Evolutionary conservation across 2,329 filamentous ascomycete species (phyloP), one percentile per base, ranked within the genome.

Genomic region (Cladorrhinum sp.): DNA sequence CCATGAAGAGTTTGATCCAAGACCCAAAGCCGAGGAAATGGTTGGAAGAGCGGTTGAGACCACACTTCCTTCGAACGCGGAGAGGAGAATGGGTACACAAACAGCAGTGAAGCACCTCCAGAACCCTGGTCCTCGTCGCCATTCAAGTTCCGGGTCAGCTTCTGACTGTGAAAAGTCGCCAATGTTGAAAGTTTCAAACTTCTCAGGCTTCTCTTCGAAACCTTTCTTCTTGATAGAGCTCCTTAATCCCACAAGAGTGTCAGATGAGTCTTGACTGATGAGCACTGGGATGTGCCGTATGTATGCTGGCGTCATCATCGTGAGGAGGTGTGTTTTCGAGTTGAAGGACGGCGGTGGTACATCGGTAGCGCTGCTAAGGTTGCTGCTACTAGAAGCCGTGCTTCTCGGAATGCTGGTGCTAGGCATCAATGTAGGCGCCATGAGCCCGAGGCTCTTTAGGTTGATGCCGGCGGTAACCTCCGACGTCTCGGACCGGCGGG

Each of bases 1-100:
- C 69, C 68, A 71, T 12, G 67, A 66, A n/a, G 70, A 71, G 55
- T 64, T 66, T 9, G 66, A 63, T 2, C 67, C 69, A 1, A 67
- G 61, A 7, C 59, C 16, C 2, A 71, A 60, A 7, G 62, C 58
- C 8, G 48, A 56, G 3, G 65, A 66, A 9, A 70, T 68, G 16
- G 61, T 66, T 2, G 66, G 68, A 10, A 70, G 63, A 1, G 65
- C 65, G 7, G 68, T 69, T n/a, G 63, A 65, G 20, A 69, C 65
- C 12, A 70, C 67, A 21, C 66, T 68, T n/a, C 66, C 67, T 52
- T 70, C 68, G 30, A 70, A 66, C 8, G 68, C 64, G 2, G 67
- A 67, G 16, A 68, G 63, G 6, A 68, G 61, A 23, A 68, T 68
- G 18, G 67, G 66, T n/a, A 68, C 59, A 55, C 67, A 68, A 9